A percentile compares a stretch with the other conserved stretches of the same genome.
phyloP scores from a whole-genome alignment of 2,329 filamentous ascomycete genomes.

The Neofusicoccum sp. region DNA sequence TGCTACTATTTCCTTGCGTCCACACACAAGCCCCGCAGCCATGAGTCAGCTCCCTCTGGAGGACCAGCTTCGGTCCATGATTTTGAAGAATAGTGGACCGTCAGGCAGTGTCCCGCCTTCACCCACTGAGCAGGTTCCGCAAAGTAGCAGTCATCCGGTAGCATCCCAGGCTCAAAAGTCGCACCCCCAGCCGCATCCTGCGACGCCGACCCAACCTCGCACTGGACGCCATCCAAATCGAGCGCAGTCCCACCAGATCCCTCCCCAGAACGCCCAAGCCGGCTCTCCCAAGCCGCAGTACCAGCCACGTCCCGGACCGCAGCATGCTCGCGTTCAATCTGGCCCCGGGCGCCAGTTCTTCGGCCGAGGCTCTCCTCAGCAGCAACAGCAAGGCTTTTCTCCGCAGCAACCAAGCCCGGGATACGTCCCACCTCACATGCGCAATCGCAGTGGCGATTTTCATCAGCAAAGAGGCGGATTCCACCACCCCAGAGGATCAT shows the following conservation, averaged over 20 bases:
- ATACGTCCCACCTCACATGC: conserved; percentile 11
- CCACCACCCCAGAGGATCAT: neutral
- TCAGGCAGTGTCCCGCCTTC: neutral
- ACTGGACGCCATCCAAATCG: neutral
- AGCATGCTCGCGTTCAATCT: neutral
- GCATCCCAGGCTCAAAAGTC: neutral
- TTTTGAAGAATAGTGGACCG: conserved; percentile 49
- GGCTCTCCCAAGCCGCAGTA: neutral
- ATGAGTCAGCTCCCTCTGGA: conserved; percentile 45
- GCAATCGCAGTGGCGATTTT: neutral
- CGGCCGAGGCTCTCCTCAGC: neutral
- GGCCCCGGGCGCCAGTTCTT: neutral
- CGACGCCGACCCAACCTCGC: neutral
- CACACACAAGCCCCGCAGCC: neutral
- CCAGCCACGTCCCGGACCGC: neutral
- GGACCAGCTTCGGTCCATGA: conserved; percentile 59
- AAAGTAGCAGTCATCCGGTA: neutral
- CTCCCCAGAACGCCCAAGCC: neutral
- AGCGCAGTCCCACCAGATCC: neutral
- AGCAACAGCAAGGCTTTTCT: neutral
- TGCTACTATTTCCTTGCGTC: neutral
- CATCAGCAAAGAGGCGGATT: conserved; percentile 3
- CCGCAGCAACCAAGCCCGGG: neutral
- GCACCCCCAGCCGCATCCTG: neutral
- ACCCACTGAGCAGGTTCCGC: neutral